phyloP scores from a whole-genome alignment of 225 moss, liverwort and hornwort genomes.

The Polytrichum commune region DNA sequence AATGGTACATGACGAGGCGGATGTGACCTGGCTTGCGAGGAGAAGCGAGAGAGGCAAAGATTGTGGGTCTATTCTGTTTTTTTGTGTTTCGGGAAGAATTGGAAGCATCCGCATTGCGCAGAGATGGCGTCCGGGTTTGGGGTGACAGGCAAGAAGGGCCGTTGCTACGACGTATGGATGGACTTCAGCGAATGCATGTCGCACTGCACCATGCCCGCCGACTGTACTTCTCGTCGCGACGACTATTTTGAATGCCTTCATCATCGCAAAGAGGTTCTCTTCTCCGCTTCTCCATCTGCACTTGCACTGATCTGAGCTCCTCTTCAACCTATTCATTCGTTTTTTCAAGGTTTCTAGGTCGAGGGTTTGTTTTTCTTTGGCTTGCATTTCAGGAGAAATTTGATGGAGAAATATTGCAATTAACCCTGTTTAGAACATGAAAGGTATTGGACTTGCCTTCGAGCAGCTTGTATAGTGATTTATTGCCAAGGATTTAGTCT shows the following conservation, averaged over 20 bases:
- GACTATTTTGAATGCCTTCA: slow-evolving; percentile 99
- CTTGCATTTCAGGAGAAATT: no score
- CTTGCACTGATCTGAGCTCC: neutral
- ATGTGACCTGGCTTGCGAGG: neutral
- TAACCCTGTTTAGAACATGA: no score
- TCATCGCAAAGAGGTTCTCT: slow-evolving; percentile 84
- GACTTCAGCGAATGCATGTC: slow-evolving; percentile 98
- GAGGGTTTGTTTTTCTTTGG: no score
- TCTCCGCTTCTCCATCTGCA: no score
- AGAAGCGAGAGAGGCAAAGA: neutral
- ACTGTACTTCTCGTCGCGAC: slow-evolving; percentile 80
- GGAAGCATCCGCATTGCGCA: neutral
- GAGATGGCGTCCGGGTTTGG: slow-evolving; percentile 95
- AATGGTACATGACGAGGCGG: no score
- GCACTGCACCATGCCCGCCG: slow-evolving; percentile 75
- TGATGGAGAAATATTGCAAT: no score
- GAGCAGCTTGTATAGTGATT: no score
- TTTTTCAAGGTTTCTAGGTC: no score
- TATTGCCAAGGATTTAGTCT: no score
- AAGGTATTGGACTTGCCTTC: no score
- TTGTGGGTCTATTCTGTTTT: neutral
- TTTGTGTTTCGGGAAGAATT: neutral
- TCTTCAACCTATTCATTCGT: neutral
- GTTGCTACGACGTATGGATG: slow-evolving; percentile 98
- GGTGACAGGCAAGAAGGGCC: slow-evolving; percentile 84